Percentiles rank a stretch among this genome's conserved stretches.
phyloP scores from a whole-genome alignment of 257 asterid genomes.

The Jacaranda copaia region DNA sequence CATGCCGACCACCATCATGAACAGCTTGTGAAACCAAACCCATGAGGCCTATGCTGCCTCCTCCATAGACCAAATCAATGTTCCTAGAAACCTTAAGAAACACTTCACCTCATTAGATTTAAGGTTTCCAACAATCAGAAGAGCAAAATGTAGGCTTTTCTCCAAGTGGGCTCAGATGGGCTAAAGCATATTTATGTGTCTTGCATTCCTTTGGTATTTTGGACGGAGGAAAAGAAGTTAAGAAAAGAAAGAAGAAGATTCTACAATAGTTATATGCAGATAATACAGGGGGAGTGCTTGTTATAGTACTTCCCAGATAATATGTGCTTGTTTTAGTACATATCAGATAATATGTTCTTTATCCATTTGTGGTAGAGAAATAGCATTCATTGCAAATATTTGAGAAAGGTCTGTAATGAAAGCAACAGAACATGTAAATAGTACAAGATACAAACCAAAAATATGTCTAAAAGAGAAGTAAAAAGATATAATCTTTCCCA shows the following conservation, averaged over 20 bases:
- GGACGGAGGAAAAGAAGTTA: too few species aligned
- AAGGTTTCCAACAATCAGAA: constrained; percentile 9
- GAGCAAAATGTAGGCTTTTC: constrained; percentile 26
- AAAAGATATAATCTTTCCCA: constrained; percentile 29
- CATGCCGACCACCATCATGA: constrained; percentile 94
- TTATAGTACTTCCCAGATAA: constrained; percentile 22
- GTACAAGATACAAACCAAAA: constrained; percentile 27
- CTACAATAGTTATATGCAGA: constrained; percentile 5
- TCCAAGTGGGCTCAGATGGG: too few species aligned
- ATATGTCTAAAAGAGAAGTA: background rate
- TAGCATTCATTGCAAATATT: constrained; percentile 18
- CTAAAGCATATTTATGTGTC: too few species aligned
- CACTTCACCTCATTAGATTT: constrained; percentile 32
- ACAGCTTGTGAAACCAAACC: constrained; percentile 95
- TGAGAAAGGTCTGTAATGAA: constrained; percentile 41
- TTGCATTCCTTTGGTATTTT: too few species aligned
- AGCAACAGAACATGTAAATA: constrained; percentile 42
- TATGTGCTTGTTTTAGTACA: constrained; percentile 25
- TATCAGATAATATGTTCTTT: constrained; percentile 19
- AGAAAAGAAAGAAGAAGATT: background rate
- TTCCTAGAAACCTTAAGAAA: constrained; percentile 69
- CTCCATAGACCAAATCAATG: constrained; percentile 98
- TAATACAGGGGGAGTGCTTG: constrained; percentile 11
- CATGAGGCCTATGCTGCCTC: constrained; percentile 98
- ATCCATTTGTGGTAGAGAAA: constrained; percentile 34